These are phyloP conservation scores for Hericium coralloides DNA, from an alignment of 768 basidiomycete genomes.

Conservation along the genomic window DNA sequence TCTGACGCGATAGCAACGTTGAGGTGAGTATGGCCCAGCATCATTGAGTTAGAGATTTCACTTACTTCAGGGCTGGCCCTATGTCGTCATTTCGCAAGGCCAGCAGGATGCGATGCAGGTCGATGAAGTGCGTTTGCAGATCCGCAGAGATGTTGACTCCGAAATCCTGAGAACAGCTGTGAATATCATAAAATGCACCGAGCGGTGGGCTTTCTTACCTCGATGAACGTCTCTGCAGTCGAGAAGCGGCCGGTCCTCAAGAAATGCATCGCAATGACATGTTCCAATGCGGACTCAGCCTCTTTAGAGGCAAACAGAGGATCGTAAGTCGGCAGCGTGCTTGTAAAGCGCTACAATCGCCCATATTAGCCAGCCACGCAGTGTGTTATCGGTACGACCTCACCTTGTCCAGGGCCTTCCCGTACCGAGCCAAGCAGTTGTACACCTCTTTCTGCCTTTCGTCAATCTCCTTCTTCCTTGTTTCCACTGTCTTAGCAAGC, in stretches of 20 bases:
- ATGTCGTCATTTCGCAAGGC: conserved; percentile 61
- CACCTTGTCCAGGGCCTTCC: conserved; percentile 90
- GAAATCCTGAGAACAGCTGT: conserved; percentile 46
- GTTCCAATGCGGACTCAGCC: conserved; percentile 55
- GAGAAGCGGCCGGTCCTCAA: conserved; percentile 77
- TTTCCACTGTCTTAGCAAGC: conserved; percentile 52
- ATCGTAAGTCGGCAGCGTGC: conserved; percentile 56
- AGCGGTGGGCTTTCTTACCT: conserved; percentile 34
- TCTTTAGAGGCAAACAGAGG: conserved; percentile 54
- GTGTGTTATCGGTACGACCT: conserved; percentile 9
- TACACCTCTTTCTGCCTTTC: conserved; percentile 88
- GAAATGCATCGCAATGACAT: conserved; percentile 67
- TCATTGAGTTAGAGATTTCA: background rate
- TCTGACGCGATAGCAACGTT: conserved; percentile 31
- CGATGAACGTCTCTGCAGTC: conserved; percentile 64
- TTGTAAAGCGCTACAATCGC: conserved; percentile 36
- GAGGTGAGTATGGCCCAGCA: background rate
- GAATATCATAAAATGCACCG: background rate
- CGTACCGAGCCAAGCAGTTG: conserved; percentile 62
- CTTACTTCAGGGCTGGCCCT: conserved; percentile 69
- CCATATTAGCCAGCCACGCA: conserved; percentile 2
- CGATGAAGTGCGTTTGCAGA: conserved; percentile 48
- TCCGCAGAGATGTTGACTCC: conserved; percentile 44
- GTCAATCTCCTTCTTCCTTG: conserved; percentile 75
- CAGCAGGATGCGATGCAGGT: conserved; percentile 64